Evolutionary conservation across 148 eudicot genomes (phyloP), one percentile per base, ranked within the genome.

Genomic region (Rhododendron ovatum): DNA sequence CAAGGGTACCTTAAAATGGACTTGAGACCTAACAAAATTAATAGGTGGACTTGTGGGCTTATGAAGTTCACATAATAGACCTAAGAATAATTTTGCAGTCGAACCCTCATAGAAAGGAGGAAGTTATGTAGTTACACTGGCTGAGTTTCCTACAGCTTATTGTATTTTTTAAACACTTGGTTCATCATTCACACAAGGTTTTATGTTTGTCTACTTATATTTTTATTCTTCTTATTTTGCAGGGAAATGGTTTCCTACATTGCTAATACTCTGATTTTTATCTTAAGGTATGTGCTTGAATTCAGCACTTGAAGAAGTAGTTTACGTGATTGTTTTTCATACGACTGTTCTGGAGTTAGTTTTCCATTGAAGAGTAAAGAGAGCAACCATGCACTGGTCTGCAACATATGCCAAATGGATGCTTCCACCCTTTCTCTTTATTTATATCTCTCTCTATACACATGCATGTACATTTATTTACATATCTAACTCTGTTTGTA

Each of bases 171-270:
- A 51, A 20, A 57, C 71, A 22, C 28, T 57, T n/a, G 9, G 28
- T 57, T 47, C 7, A 35, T 48, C 28, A 59, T 57, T 65, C 71
- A 8, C 48, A 37, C 4, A 20, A 82, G 9, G 71, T 35, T 82
- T 76, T n/a, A 76, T 73, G 71, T 53, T 9, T 20, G 11, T 17
- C 35, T 55, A 11, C 73, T 74, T 5, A 75, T 2, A 59, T 33
- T 57, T 35, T 22, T 51, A 22, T 37, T 22, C 8, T 33, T 71
- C 10, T 17, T 74, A 26, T 83, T 39, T 88, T 91, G 89, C 96
- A 97, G 99, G 99, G 99, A 95, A 88, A 97, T 97, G 98, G 95
- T 97, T 83, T 91, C 99, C 6, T 97, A 97, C 89, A 95, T 97
- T 88, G 99, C 99, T 59, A 97, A 97, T 89, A 97, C 99, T 14